phyloP scores from a whole-genome alignment of 192 early-diverging fungal species.

The Rhizophagus sp. region DNA sequence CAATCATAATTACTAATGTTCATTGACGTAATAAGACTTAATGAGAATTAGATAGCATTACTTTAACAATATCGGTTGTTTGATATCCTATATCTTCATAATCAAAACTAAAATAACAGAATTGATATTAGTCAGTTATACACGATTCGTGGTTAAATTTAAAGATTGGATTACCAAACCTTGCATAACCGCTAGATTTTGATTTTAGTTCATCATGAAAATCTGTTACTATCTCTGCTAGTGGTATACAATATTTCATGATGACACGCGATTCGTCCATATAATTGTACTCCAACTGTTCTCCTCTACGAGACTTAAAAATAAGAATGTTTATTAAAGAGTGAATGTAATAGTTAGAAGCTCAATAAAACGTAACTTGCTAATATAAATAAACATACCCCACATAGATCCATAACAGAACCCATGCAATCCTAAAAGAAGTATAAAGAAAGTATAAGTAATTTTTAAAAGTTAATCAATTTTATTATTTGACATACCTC shows the following conservation, averaged over 20 bases:
- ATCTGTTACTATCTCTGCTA: slow-evolving; percentile 92
- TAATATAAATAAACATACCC: slow-evolving; percentile 40
- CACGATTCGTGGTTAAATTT: too few relatives aligned
- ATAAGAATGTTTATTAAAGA: background rate
- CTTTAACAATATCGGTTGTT: slow-evolving; percentile 83
- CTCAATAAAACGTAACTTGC: background rate
- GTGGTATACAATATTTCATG: slow-evolving; percentile 84
- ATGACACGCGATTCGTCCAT: slow-evolving; percentile 84
- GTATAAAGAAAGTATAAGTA: background rate
- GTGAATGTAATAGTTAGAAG: background rate
- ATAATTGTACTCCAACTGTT: slow-evolving; percentile 84
- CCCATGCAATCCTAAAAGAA: slow-evolving; percentile 65
- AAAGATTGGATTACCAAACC: background rate
- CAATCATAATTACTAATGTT: background rate
- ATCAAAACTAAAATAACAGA: slow-evolving; percentile 66
- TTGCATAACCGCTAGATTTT: slow-evolving; percentile 84
- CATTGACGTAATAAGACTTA: background rate
- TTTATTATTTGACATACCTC: slow-evolving; percentile 41
- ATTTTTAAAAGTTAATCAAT: background rate
- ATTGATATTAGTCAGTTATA: background rate
- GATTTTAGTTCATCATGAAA: slow-evolving; percentile 96
- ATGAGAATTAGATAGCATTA: slow-evolving; percentile 20
- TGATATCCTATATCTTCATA: slow-evolving; percentile 93
- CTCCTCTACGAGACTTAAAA: slow-evolving; percentile 70
- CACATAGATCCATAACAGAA: slow-evolving; percentile 74